Conservation (phyloP, 345 rosid genomes). For the Streptanthus diversifolius region DNA sequence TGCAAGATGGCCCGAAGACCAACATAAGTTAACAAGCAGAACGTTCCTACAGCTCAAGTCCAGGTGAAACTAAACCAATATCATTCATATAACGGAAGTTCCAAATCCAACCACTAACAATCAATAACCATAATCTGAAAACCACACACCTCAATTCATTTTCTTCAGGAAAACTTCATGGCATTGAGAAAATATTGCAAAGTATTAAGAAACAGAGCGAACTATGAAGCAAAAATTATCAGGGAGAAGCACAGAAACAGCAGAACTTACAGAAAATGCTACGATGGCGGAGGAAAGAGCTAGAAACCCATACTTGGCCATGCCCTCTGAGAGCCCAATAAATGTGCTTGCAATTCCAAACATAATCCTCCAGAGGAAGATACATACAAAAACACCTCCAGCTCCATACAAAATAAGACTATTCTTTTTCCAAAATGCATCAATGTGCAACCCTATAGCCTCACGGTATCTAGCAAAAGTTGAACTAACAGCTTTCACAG, state of each 20-base stretch:
- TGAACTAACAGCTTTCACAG: slow-evolving; percentile 47
- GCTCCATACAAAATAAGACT: slow-evolving; percentile 62
- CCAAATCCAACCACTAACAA: slow-evolving; percentile 11
- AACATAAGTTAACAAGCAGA: neutral
- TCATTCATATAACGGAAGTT: neutral
- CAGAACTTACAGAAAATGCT: slow-evolving; percentile 64
- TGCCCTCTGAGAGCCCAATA: slow-evolving; percentile 82
- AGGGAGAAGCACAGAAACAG: neutral
- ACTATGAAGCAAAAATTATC: too few species aligned
- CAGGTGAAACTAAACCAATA: neutral
- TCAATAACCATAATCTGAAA: neutral
- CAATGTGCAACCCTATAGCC: slow-evolving; percentile 76
- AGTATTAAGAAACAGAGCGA: neutral
- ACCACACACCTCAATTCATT: neutral
- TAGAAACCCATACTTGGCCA: slow-evolving; percentile 91
- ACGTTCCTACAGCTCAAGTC: neutral
- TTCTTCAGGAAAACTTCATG: neutral
- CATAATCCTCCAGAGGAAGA: slow-evolving; percentile 87
- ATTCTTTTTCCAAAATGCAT: slow-evolving; percentile 74
- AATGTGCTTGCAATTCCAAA: slow-evolving; percentile 82
- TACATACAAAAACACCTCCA: slow-evolving; percentile 63
- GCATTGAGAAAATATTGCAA: neutral
- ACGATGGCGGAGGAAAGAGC: slow-evolving; percentile 90
- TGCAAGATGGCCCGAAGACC: neutral
- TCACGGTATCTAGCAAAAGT: slow-evolving; percentile 59